These are phyloP conservation scores for Buddleja alternifolia DNA, from an alignment of 257 asterid species.

Conservation along the genomic window DNA sequence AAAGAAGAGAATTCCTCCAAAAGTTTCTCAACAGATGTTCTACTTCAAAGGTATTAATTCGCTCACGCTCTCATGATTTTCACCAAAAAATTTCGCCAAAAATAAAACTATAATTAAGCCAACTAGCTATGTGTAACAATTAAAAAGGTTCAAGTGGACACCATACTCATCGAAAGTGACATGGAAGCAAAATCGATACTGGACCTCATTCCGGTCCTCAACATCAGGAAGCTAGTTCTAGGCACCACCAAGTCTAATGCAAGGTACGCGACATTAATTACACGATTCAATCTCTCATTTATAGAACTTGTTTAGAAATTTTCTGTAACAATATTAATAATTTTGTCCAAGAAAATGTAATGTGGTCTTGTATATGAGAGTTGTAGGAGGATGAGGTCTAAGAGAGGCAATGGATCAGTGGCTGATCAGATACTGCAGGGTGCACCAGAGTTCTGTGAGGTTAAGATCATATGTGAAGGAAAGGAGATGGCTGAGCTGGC, in stretches of 20 bases:
- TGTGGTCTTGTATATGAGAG: neutral
- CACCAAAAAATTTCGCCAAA: neutral
- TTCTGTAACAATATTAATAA: no score
- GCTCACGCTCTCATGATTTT: neutral
- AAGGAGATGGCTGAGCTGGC: conserved; percentile 47
- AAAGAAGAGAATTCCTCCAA: conserved; percentile 44
- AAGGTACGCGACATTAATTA: no score
- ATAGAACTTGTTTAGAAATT: no score
- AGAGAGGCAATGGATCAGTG: conserved; percentile 41
- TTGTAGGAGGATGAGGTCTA: conserved; percentile 51
- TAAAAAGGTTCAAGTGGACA: conserved; percentile 58
- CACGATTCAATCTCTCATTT: no score
- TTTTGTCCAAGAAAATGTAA: neutral
- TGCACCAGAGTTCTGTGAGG: conserved; percentile 72
- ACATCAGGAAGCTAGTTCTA: conserved; percentile 52
- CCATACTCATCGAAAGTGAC: conserved; percentile 62
- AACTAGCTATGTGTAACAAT: neutral
- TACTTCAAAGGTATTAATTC: conserved; percentile 42
- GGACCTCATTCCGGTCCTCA: conserved; percentile 68
- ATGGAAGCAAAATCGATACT: conserved; percentile 57
- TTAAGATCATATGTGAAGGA: conserved; percentile 78
- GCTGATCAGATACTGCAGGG: conserved; percentile 45
- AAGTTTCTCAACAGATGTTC: conserved; percentile 42
- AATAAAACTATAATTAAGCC: neutral
- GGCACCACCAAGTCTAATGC: conserved; percentile 49